These are phyloP conservation scores for Ceratobasidium sp. DNA, from an alignment of 1,284 basidiomycete genomes.

Conservation along the genomic window DNA sequence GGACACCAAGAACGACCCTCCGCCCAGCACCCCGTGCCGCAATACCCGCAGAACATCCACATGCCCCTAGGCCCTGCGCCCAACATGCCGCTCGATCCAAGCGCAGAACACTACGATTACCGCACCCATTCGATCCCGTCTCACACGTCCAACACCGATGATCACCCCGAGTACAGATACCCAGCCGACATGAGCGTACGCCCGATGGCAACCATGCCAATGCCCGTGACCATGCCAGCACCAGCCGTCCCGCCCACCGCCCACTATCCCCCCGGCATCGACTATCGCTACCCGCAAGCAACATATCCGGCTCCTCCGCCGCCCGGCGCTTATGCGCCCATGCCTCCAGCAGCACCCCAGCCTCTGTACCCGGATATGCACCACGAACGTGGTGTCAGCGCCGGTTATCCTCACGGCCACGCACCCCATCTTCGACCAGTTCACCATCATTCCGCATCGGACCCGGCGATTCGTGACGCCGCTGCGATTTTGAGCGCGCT, in stretches of 20 bases:
- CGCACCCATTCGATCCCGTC: slow-evolving; percentile 39
- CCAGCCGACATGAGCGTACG: slow-evolving; percentile 30
- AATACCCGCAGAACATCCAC: slow-evolving; percentile 37
- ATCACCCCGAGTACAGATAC: slow-evolving; percentile 41
- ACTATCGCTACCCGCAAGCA: slow-evolving; percentile 39
- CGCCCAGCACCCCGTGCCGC: slow-evolving; percentile 43
- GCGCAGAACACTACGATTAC: slow-evolving; percentile 42
- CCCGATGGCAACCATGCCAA: slow-evolving; percentile 27
- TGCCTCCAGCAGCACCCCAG: slow-evolving; percentile 20
- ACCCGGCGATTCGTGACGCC: slow-evolving; percentile 77
- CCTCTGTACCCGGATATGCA: slow-evolving; percentile 38
- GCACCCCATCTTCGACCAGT: slow-evolving; percentile 49
- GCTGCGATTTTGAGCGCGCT: slow-evolving; percentile 54
- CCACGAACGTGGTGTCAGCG: slow-evolving; percentile 40
- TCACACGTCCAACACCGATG: slow-evolving; percentile 11
- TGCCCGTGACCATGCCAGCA: slow-evolving; percentile 28
- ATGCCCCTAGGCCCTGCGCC: slow-evolving; percentile 38
- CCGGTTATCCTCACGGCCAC: slow-evolving; percentile 29
- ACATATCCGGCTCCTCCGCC: slow-evolving; percentile 37
- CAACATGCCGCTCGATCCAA: slow-evolving; percentile 40
- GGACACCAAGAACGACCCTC: slow-evolving; percentile 33
- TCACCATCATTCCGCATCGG: slow-evolving; percentile 83
- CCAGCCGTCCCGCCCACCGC: slow-evolving; percentile 33
- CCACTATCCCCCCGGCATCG: slow-evolving; percentile 27
- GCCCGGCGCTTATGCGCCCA: slow-evolving; percentile 43